A percentile compares a stretch with the other conserved stretches of the same genome.
Conservation (phyloP, 2,329 filamentous ascomycete genomes). For the Sporothrix euskadiensis region DNA sequence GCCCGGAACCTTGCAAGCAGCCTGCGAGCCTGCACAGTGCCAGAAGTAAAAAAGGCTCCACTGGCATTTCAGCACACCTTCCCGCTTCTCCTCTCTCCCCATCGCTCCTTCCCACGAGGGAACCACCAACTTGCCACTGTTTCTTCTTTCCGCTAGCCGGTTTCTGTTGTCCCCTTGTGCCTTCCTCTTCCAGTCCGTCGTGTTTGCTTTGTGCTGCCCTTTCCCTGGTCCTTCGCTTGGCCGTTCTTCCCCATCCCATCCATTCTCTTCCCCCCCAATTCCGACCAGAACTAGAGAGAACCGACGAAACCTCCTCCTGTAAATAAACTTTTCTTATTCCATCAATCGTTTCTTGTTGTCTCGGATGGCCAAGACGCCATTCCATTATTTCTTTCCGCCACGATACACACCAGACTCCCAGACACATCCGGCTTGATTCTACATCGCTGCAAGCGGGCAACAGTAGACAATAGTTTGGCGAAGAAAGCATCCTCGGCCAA, state of each 20-base stretch:
- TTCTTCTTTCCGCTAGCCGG: constrained; percentile 24
- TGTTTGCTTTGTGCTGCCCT: background rate
- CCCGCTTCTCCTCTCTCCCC: background rate
- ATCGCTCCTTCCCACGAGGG: background rate
- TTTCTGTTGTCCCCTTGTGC: background rate
- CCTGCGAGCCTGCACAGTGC: background rate
- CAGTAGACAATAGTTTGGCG: no score
- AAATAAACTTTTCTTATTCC: constrained; percentile 10
- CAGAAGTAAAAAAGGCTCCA: background rate
- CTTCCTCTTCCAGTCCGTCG: background rate
- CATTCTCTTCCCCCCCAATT: constrained; percentile 11
- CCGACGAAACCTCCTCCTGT: constrained; percentile 16
- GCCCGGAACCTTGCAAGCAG: background rate
- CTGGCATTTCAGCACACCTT: background rate
- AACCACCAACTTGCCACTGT: background rate
- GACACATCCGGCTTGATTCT: background rate
- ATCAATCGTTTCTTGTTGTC: constrained; percentile 7
- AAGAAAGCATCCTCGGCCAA: background rate
- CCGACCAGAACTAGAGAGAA: background rate
- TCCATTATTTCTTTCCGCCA: background rate
- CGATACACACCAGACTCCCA: background rate
- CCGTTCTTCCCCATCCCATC: background rate
- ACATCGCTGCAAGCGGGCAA: background rate
- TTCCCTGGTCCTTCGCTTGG: background rate
- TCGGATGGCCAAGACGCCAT: constrained; percentile 19